Conservation (phyloP, 805 yeast species). For the Lipomyces chichibuensis region DNA sequence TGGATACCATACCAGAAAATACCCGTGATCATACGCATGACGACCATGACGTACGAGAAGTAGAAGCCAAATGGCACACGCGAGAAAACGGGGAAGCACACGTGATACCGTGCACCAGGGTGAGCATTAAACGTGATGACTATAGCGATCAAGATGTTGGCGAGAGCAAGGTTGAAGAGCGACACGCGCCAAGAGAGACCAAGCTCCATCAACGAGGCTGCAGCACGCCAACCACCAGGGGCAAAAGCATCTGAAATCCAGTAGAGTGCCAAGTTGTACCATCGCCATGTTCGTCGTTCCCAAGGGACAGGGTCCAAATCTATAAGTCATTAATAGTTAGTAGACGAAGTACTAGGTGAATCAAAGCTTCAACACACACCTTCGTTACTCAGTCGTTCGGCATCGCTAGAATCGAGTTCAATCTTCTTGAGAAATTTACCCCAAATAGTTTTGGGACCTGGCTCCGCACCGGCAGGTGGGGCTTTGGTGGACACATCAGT, state of each 20-base stretch:
- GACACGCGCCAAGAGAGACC: slow-evolving; percentile 51
- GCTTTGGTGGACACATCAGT: too few species aligned
- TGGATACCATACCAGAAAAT: slow-evolving; percentile 95
- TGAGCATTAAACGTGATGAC: slow-evolving; percentile 51
- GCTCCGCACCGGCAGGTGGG: too few species aligned
- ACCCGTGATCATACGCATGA: slow-evolving; percentile 89
- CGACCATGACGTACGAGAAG: slow-evolving; percentile 50
- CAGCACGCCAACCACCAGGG: slow-evolving; percentile 50
- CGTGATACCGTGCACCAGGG: slow-evolving; percentile 54
- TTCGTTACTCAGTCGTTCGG: too few species aligned
- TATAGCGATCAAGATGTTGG: slow-evolving; percentile 47
- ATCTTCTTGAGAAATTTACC: too few species aligned
- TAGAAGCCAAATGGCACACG: slow-evolving; percentile 52
- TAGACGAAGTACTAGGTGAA: too few species aligned
- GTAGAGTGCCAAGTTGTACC: slow-evolving; percentile 45
- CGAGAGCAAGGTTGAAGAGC: slow-evolving; percentile 51
- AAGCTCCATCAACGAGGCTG: slow-evolving; percentile 48
- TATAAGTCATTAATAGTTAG: too few species aligned
- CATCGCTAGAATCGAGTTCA: too few species aligned
- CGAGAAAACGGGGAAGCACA: slow-evolving; percentile 53
- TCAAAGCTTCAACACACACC: too few species aligned
- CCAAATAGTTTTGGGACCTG: too few species aligned
- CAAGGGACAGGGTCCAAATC: slow-evolving; percentile 27
- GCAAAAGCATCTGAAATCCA: slow-evolving; percentile 38
- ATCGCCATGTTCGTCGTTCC: slow-evolving; percentile 53